Evolutionary conservation across 306 rosid species (phyloP), one percentile per base, ranked within the genome.

Genomic region (Sechiopsis laciniata): DNA sequence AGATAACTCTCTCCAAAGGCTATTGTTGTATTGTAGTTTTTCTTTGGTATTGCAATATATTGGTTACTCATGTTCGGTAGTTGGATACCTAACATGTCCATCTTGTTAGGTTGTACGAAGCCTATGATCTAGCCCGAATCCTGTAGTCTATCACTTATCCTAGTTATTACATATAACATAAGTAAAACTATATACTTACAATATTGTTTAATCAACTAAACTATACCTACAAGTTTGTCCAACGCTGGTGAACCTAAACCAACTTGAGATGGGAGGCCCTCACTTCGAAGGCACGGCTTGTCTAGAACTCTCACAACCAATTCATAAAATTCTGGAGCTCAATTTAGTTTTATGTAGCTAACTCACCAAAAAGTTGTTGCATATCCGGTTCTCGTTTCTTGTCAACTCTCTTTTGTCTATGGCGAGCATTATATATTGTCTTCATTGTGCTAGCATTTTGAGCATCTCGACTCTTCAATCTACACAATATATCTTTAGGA

Each of bases 401-500:
- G 71, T 72, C 78, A 21, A 52, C 73, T 11, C 70, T 73, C 51
- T 74, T 72, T 63, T 80, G 80, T 56, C 73, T 74, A 51, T 80
- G 75, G 16, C 80, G 55, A 54, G 78, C 83, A 76, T 80, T 80
- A 67, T 80, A 76, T 45, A 76, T 73, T 5, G 80, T 72, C 61
- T 78, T 76, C 55, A 80, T 72, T 8, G 78, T 72, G 26, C 71
- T 72, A 73, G 64, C 71, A 76, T 76, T 80, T 64, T 19, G 74
- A 10, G 73, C 74, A 76, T 76, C 80, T 29, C 78, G 61, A 48
- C 62, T 40, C 80, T 80, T 80, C 62, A 80, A 51, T 6, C 70
- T 73, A 37, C 32, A 66, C 80, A 80, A 56, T 42, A 80, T 80
- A 29, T 80, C 83, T 65, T 64, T 76, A 53, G 83, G 83, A n/a